Evolutionary conservation across 495 filamentous ascomycete genomes (phyloP), one percentile per base, ranked within the genome.

Genomic region (Daldinia childiae): DNA sequence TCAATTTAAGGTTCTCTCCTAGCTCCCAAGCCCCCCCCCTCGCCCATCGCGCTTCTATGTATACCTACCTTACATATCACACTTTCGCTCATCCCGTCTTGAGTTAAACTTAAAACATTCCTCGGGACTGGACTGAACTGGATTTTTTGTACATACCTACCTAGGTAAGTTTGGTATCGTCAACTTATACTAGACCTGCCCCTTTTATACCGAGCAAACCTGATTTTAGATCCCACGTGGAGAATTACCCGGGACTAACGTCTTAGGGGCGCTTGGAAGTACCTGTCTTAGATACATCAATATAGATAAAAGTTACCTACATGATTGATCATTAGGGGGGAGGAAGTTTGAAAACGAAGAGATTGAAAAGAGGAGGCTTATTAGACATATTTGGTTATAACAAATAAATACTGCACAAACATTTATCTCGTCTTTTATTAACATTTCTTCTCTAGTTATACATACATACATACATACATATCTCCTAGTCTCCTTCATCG

Each of bases 161-260:
- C 30, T 32, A 32, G 29, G 7, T 11, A 14, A 36, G 52, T 57
- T 41, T 59, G 21, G 17, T 56, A 58, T 34, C 2, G 9, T 34
- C 9, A 38, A 55, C 8, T 54, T 55, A 19, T 6, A n/a, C 41
- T 21, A 6, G 41, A 6, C 50, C n/a, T 29, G 27, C 26, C 26
- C 19, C 24, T 5, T 17, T 30, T 63, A 63, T 62, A 58, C 50
- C 30, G 58, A 6, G n/a, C 26, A 39, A 41, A 43, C 60, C 71
- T 61, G 70, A 45, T 68, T 74, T 70, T 73, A 73, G 73, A 76
- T 69, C 71, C 71, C 74, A 74, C 71, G 71, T 74, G 74, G 74
- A 45, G 32, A 66, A 62, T 51, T 58, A 51, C 38, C 50, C 62
- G 58, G 55, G 38, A 34, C 57, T 66, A 66, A 21, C 24, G 39